These are phyloP conservation scores for Athelia sp. DNA, from an alignment of 1,284 basidiomycete genomes.

Conservation along the genomic window DNA sequence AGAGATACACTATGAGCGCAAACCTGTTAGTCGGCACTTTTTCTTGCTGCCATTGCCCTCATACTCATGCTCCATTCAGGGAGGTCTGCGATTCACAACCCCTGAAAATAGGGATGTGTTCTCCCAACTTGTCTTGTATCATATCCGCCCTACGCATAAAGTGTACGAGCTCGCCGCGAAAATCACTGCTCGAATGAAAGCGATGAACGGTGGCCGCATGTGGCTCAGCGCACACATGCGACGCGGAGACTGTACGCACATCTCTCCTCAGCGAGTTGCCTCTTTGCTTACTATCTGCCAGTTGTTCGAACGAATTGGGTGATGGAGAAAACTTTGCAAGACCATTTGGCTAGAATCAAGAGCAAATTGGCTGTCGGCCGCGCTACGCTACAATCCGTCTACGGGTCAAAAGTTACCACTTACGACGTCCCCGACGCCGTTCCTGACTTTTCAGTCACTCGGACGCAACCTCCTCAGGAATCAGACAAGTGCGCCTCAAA, in stretches of 20 bases:
- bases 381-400: constrained; percentile 7
- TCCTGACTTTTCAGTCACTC: constrained; percentile 13
- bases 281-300: too few species aligned
- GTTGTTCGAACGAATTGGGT: constrained; percentile 18
- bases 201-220: constrained; percentile 24
- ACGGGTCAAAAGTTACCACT: not conserved
- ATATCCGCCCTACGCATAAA: constrained; percentile 24
- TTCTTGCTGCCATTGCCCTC: too few species aligned
- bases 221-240: constrained; percentile 38
- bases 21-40: constrained; percentile 24
- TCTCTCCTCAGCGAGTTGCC: too few species aligned
- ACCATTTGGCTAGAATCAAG: constrained; percentile 29
- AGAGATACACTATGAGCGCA: constrained; percentile 31
- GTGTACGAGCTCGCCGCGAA: constrained; percentile 25
- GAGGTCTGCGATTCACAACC: constrained; percentile 32
- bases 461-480: constrained; percentile 13
- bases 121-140: constrained; percentile 24
- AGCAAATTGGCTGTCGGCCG: constrained; percentile 24
- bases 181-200: constrained; percentile 25
- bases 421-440: constrained; percentile 17
- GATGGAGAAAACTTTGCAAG: constrained; percentile 26
- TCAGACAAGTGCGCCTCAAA: constrained; percentile 16
- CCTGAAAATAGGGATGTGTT: constrained; percentile 22
- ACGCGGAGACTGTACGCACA: constrained; percentile 36
- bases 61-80: constrained; percentile 15